phyloP scores from a whole-genome alignment of 352 stramenopile species.

The Pythium catenulatum region DNA sequence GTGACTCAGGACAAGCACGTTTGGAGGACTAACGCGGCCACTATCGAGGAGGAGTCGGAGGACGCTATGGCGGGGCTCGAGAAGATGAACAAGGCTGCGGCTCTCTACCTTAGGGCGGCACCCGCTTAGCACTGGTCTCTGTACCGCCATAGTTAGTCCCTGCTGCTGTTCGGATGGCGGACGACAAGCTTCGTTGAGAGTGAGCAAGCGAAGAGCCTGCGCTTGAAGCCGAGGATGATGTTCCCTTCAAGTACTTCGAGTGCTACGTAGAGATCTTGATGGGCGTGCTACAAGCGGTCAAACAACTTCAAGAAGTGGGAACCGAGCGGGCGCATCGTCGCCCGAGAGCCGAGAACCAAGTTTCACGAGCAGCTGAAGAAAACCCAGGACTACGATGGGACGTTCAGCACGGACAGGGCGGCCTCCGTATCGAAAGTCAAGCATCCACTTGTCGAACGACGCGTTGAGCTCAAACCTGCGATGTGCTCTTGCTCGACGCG shows the following conservation, averaged over 20 bases:
- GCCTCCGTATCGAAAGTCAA: not conserved
- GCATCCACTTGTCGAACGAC: not conserved
- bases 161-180: not conserved
- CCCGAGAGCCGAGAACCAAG: not conserved
- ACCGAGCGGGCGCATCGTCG: not conserved
- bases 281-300: not conserved
- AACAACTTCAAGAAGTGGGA: not conserved
- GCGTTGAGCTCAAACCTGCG: not conserved
- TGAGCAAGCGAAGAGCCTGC: not conserved
- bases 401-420: not conserved
- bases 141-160: too few species aligned
- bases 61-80: too few species aligned
- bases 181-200: not conserved
- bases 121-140: too few species aligned
- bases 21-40: not conserved
- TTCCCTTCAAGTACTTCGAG: not conserved
- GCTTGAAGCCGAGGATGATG: not conserved
- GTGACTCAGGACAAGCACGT: not conserved
- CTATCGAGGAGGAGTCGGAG: too few species aligned
- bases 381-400: not conserved
- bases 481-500: not conserved
- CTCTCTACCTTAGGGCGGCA: too few species aligned
- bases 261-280: not conserved
- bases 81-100: too few species aligned
- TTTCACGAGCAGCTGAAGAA: not conserved